Evolutionary conservation across 148 eudicot genomes (phyloP), one percentile per base, ranked within the genome.

Genomic region (Rhododendron williamsianum): DNA sequence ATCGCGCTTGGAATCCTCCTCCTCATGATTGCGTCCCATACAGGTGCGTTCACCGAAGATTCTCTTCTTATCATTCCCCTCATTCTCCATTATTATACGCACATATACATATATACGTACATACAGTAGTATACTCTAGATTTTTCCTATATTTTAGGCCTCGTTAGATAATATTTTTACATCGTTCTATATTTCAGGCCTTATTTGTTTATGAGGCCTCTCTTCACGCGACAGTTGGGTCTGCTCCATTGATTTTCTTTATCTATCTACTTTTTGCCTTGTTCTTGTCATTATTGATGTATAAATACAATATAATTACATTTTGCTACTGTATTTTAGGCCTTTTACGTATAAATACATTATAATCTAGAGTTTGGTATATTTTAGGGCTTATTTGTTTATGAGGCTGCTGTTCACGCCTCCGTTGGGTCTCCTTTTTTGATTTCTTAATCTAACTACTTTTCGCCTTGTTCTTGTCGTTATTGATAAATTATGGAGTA

Each of bases 21-120:
- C 49, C 52, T 92, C 12, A 45, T 86, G 72, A 27, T 82, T 56
- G 58, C 81, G 23, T 41, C 73, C 13, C 63, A 10, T 81, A 65
- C 87, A 71, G 92, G 93, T 91, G 38, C 18, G 54, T 35, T 81
- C 74, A 73, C 52, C 69, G 38, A 60, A 83, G 27, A 76, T 78
- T 25, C 46, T 36, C 69, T 78, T 21, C 4, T 58, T 6, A 15
- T 54, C 6, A 12, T 67, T 67, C 9, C 21, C 69, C 35, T 25
- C 35, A 9, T 27, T 27, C 36, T 30, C 36, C 38, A 27, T 30
- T 69, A 71, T 65, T n/a, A 65, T 65, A 8, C 33, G 30, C 72
- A 65, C 23, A n/a, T 65, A 6, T 71, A 27, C 71, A 65, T 9
- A 65, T 9, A 65, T n/a, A 56, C 63, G 19, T 58, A 5, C 4